Base-by-base conservation (phyloP, 1,139 yeast species). In the Blastobotrys raffinosifermentans region DNA sequence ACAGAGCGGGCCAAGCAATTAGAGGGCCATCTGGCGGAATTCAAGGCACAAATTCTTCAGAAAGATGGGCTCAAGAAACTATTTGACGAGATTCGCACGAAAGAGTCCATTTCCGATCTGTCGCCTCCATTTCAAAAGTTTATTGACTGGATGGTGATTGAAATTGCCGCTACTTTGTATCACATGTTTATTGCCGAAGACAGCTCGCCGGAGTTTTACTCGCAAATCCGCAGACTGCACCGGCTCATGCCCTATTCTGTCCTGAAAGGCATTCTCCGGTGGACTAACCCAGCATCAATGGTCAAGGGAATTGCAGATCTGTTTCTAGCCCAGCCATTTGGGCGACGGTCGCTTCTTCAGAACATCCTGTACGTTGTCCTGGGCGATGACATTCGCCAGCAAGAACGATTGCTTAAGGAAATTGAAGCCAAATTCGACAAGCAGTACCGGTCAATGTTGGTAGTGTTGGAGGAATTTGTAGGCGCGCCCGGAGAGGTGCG, bases 201-300 rank as follows among this genome's bases (percentile, higher is more conserved):
- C 56, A 75, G 76, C 46, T 77, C 94, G 1, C 73, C 77, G 44
- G 95, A 83, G 48, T 64, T 83, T 53, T 75, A 81, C 47, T 69
- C 72, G 5, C 86, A 84, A 53, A 67, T 83, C 20, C 73, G 73
- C 43, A 73, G 78, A 43, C 64, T 89, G 34, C 96, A 89, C 59
- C 62, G 70, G 22, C 55, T 84, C 43, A 75, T 87, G 62, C 97
- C 96, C 0, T 87, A 87, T 55, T 65, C 72, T 1, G 55, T 87
- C 32, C 73, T 87, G 58, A 78, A 80, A 35, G 85, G 85, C 13
- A 80, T 89, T 21, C 61, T 89, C 48, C 71, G 77, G 50, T 78
- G 80, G 47, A 84, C 96, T 1, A 89, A 89, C 54, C 97, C 97
- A 3, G 76, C 86, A 61, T 75, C 82, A 35, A 77, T 89, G 26